These are phyloP conservation scores for Microdochium nivale DNA, from an alignment of 2,329 filamentous ascomycete genomes.

Conservation along the genomic window DNA sequence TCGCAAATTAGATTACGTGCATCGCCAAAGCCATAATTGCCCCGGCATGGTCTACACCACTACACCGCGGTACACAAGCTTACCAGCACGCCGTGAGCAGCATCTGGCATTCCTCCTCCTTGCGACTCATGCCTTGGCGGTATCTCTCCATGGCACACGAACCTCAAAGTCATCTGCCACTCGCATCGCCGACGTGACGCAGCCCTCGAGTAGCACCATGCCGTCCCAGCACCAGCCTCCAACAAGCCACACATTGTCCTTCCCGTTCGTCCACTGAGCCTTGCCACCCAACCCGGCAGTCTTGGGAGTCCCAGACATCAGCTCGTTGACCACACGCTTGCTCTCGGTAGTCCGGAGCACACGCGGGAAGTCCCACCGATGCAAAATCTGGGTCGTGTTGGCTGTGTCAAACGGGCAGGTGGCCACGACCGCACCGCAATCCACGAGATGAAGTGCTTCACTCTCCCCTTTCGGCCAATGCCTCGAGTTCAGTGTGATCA, in stretches of 20 bases:
- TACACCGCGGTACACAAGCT: not conserved
- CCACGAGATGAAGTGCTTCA: slow-evolving; percentile 43
- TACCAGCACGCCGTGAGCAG: not conserved
- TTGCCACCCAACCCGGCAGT: slow-evolving; percentile 1
- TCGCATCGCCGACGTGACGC: slow-evolving; percentile 47
- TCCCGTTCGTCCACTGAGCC: slow-evolving; percentile 41
- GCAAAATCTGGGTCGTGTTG: slow-evolving; percentile 29
- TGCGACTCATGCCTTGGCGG: not conserved
- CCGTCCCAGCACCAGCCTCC: slow-evolving; percentile 59
- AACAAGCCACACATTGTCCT: slow-evolving; percentile 43
- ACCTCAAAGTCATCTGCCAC: slow-evolving; percentile 45
- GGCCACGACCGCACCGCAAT: slow-evolving; percentile 41
- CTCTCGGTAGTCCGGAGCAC: slow-evolving; percentile 42
- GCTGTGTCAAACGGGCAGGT: slow-evolving; percentile 36
- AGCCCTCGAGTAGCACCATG: slow-evolving; percentile 54
- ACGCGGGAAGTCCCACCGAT: slow-evolving; percentile 39
- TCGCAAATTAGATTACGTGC: too few relatives aligned
- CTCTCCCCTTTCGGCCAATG: slow-evolving; percentile 24
- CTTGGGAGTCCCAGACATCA: slow-evolving; percentile 23
- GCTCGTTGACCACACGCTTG: slow-evolving; percentile 33
- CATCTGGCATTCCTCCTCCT: not conserved
- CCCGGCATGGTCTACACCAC: not conserved
- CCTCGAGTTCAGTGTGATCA: slow-evolving; percentile 26
- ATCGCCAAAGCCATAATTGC: too few relatives aligned
- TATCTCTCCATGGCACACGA: slow-evolving; percentile 23